Base-by-base conservation (phyloP, 164 flowering plant genomes). In the Vitis rupestris region DNA sequence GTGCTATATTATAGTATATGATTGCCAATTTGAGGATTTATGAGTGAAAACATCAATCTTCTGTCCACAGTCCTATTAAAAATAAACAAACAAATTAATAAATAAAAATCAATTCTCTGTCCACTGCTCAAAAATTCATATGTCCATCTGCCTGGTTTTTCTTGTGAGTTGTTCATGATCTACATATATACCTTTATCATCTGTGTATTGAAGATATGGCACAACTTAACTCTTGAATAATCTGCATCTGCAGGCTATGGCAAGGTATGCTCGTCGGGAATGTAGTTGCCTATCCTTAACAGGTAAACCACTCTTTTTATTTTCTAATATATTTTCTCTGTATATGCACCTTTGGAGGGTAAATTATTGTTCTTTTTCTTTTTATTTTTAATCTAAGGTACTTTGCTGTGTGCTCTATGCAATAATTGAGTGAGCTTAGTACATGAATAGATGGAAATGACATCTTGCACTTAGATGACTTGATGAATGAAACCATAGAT, bases 211-310 rank as follows among this genome's bases (percentile, higher is more conserved):
- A 66, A 70, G 13, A 52, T 53, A 16, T 48, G 55, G 14, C 15
- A 49, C 2, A 16, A 15, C 30, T 58, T 9, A 16, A n/a, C 8
- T 44, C 29, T 61, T 48, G 12, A 50, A 3, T 50, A 16, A 49
- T 16, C 37, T 2, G n/a, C 65, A 9, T 70, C 65, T 83, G 72
- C 84, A 95, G 98, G 97, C 96, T 67, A 80, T 95, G 91, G 74
- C 97, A 16, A 90, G 97, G 73, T 93, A 95, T 82, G 82, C 79
- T 73, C 93, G 90, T 15, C 79, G 90, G 51, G 98, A 95, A 80
- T 81, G 79, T 52, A 76, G 76, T 68, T 88, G 94, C 76, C 70
- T 94, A 52, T 84, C 91, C 44, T 74, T 92, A 72, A 94, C 98
- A 74, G 96, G 99, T 95, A 68, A 8, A 11, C n/a, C 5, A 2